Percentiles rank a stretch among this genome's conserved stretches.
phyloP scores from a whole-genome alignment of 768 basidiomycete species.

The Tephrocybe rancida region DNA sequence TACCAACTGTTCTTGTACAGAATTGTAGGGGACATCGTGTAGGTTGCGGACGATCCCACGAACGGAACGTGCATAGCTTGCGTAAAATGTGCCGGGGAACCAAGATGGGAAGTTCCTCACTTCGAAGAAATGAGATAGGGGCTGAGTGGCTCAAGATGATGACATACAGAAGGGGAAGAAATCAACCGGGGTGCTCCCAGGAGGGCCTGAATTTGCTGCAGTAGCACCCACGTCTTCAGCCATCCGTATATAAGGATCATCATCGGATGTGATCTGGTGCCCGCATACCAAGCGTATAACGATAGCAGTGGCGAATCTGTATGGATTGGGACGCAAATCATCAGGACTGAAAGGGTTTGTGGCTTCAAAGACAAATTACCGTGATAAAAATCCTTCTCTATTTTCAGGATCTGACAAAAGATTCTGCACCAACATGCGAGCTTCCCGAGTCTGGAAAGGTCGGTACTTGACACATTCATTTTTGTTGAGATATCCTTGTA shows the following conservation, averaged over 20 bases:
- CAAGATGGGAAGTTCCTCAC: conserved; percentile 34
- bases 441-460: conserved; percentile 14
- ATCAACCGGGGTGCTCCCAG: conserved; percentile 21
- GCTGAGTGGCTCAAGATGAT: background rate
- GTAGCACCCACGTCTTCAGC: conserved; percentile 33
- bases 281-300: conserved; percentile 33
- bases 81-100: conserved; percentile 32
- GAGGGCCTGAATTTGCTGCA: conserved; percentile 24
- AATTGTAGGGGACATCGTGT: conserved; percentile 30
- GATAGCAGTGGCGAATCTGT: conserved; percentile 16
- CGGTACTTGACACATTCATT: conserved; percentile 8
- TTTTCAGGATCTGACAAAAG: conserved; percentile 16
- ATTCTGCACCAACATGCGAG: conserved; percentile 13
- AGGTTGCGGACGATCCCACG: conserved; percentile 20
- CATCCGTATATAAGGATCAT: conserved; percentile 39
- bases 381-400: conserved; percentile 16
- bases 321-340: background rate
- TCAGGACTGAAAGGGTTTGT: background rate
- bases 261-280: conserved; percentile 28
- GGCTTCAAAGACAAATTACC: conserved; percentile 1
- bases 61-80: conserved; percentile 18
- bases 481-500: conserved; percentile 14
- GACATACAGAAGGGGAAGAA: conserved; percentile 28
- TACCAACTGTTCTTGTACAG: conserved; percentile 36
- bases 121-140: conserved; percentile 4